Base-by-base conservation (phyloP, 306 rosid genomes). In the Cucurbita argyrosperma region DNA sequence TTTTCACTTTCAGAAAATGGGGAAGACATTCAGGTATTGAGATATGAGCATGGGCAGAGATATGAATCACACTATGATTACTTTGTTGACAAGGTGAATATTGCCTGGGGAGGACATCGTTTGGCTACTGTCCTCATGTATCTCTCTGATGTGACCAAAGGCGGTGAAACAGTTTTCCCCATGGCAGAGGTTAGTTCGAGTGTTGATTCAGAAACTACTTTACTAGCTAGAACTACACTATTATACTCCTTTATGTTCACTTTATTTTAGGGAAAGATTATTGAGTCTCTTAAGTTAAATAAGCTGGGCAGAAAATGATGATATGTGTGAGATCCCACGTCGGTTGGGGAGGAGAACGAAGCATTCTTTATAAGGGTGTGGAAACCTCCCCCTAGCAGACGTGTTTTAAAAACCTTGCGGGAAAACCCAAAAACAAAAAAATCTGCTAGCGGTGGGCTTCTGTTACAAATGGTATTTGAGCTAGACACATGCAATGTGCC, bases 161-260 rank as follows among this genome's bases (percentile, higher is more conserved):
- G 97, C n/a, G 99, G 99, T 70, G 99, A 91, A 86, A 95, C 99
- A 1, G 96, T 95, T 77, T 95, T 95, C 80, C 99, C 99, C 67
- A 11, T 30, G 39, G 99, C 96, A 0, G 92, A 89, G 99, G 99
- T 95, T 80, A 80, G 92, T 94, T 69, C 86, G 91, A 76, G 87
- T 89, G 58, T 68, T 14, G 40, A 68, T 68, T 68, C n/a, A 7
- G 19, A 45, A 16, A 40, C 16, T 66, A 43, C 53, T 66, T 66
- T 64, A 40, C 51, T 64, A 64, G 35, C 35, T 64, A 64, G 35
- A n/a, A 64, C 16, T 64, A 5, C 7, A 38, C 26, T 62, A 3
- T n/a, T 40, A 39, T 64, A 9, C 42, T 64, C 10, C 35, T 30
- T 30, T 30, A 30, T 30, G 35, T 43, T 43, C 3, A 8, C 47